Conservation (phyloP, 257 asterid genomes). For the Haberlea rhodopensis region DNA sequence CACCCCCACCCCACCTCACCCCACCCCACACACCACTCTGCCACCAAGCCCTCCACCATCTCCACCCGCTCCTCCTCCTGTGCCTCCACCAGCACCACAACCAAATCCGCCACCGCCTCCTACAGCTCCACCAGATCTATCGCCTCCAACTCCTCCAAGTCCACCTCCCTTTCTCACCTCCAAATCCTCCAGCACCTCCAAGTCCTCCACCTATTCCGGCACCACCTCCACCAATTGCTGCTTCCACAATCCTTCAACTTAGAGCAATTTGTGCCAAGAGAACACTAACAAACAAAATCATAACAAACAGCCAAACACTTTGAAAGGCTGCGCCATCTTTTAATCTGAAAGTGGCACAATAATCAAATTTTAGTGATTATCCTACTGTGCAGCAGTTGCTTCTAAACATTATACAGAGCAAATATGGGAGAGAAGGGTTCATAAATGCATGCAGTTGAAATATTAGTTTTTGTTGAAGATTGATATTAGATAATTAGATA, state of each 20-base stretch:
- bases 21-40: background rate
- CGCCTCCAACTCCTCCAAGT: background rate
- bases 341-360: background rate
- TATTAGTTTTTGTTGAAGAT: no score
- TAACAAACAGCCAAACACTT: slow-evolving; percentile 30
- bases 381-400: background rate
- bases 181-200: background rate
- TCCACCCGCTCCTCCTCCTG: background rate
- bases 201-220: background rate
- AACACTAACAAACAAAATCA: slow-evolving; percentile 36
- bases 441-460: slow-evolving; percentile 54
- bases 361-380: background rate
- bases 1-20: slow-evolving; percentile 22
- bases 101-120: background rate
- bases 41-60: background rate
- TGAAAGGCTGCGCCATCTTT: slow-evolving; percentile 35
- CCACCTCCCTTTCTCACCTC: background rate
- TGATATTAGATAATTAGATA: no score
- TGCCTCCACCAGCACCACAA: background rate
- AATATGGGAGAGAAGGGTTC: slow-evolving; percentile 17
- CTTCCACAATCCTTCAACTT: slow-evolving; percentile 41
- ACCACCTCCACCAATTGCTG: slow-evolving; percentile 30
- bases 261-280: slow-evolving; percentile 31
- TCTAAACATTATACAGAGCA: slow-evolving; percentile 26
- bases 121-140: background rate